Conservation (phyloP, 2,329 filamentous ascomycete genomes). For the Xylariaceae sp. region DNA sequence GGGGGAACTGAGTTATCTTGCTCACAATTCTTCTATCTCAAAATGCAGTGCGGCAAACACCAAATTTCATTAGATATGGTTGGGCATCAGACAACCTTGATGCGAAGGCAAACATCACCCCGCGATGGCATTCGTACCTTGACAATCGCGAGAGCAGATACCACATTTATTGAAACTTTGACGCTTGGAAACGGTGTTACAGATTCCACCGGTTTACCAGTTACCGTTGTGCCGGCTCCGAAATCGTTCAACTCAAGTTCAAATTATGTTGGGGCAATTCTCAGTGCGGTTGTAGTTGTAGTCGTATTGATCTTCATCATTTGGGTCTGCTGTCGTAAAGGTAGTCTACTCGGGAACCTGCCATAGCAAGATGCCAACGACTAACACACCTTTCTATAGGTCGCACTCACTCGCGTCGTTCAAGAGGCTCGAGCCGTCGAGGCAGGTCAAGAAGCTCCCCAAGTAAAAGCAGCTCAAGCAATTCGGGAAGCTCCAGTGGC, state of each 20-base stretch:
- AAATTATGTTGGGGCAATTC: slow-evolving; percentile 35
- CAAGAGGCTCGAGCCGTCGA: slow-evolving; percentile 29
- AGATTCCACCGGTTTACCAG: slow-evolving; percentile 28
- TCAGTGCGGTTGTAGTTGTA: slow-evolving; percentile 35
- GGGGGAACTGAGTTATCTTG: neutral
- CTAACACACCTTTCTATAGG: slow-evolving; percentile 24
- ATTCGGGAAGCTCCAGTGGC: slow-evolving; percentile 22
- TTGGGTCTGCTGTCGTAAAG: slow-evolving; percentile 37
- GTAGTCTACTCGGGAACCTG: slow-evolving; percentile 17
- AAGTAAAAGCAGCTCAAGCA: slow-evolving; percentile 28
- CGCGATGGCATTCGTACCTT: slow-evolving; percentile 33
- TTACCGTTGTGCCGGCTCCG: slow-evolving; percentile 25
- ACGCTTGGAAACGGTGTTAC: slow-evolving; percentile 33
- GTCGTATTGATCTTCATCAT: slow-evolving; percentile 35
- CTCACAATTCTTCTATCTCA: neutral
- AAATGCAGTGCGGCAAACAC: neutral
- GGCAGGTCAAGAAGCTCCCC: slow-evolving; percentile 20
- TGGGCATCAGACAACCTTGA: neutral
- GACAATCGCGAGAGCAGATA: slow-evolving; percentile 31
- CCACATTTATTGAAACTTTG: slow-evolving; percentile 35
- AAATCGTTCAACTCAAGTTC: slow-evolving; percentile 19
- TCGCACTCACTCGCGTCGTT: slow-evolving; percentile 20
- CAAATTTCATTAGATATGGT: neutral
- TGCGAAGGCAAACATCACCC: neutral
- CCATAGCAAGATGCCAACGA: neutral